phyloP scores from a whole-genome alignment of 306 rosid species.

The Nissolia schottii region DNA sequence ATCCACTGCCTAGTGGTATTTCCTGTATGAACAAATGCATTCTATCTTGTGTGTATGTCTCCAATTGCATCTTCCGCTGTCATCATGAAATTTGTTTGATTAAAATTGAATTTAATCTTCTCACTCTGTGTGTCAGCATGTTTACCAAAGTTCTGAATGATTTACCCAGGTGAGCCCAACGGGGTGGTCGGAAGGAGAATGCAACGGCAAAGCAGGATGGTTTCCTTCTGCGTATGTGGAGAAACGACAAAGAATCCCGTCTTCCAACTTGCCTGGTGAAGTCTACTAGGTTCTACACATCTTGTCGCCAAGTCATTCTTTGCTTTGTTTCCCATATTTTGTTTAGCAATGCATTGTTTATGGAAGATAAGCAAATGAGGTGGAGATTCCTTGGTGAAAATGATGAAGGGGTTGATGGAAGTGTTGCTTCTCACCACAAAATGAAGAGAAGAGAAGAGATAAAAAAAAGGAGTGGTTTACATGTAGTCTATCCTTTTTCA shows the following conservation, averaged over 20 bases:
- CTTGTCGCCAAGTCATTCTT: conserved; percentile 13
- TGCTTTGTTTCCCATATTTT: conserved; percentile 19
- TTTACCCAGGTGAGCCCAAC: conserved; percentile 58
- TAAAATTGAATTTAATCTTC: background rate
- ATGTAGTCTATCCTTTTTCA: background rate
- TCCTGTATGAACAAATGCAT: background rate
- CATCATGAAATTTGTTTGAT: conserved; percentile 3
- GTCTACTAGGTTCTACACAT: conserved; percentile 40
- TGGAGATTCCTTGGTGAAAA: background rate
- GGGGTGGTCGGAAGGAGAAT: conserved; percentile 99
- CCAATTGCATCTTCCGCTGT: background rate
- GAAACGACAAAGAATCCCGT: conserved; percentile 81
- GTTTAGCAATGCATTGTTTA: conserved; percentile 1
- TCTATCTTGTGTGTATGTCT: background rate
- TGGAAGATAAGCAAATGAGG: conserved; percentile 8
- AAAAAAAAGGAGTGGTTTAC: conserved; percentile 33
- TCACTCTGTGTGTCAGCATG: background rate
- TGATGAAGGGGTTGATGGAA: conserved; percentile 14
- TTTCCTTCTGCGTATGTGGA: conserved; percentile 81
- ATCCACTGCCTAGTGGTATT: background rate
- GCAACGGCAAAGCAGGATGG: conserved; percentile 90
- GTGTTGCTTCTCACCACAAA: background rate
- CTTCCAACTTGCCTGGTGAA: conserved; percentile 46
- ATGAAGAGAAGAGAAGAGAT: background rate
- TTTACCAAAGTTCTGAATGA: conserved; percentile 11